phyloP scores from a whole-genome alignment of 2,329 filamentous ascomycete genomes.

The Cladophialophora psammophila region DNA sequence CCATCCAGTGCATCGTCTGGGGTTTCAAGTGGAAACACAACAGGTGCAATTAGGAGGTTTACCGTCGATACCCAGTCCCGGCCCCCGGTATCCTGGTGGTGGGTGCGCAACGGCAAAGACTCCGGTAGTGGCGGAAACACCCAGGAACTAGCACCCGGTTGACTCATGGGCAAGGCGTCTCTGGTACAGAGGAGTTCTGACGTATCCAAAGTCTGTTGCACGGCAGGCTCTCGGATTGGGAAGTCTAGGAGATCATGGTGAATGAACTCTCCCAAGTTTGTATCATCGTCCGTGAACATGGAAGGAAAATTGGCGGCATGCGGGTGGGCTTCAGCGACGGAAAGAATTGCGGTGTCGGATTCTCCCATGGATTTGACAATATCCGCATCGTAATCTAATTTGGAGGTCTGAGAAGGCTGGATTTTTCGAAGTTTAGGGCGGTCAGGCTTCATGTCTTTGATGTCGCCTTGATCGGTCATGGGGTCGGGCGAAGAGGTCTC shows the following conservation, averaged over 20 bases:
- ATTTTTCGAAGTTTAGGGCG: background rate
- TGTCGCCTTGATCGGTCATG: background rate
- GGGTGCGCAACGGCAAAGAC: background rate
- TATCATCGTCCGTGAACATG: background rate
- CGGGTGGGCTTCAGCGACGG: background rate
- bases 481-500: background rate
- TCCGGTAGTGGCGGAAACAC: background rate
- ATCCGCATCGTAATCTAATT: background rate
- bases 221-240: background rate
- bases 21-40: background rate
- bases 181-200: background rate
- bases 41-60: background rate
- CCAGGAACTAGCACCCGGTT: background rate
- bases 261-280: background rate
- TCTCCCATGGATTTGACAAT: background rate
- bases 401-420: background rate
- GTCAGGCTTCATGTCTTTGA: conserved; percentile 4
- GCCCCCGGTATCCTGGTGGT: background rate
- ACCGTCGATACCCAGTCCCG: conserved; percentile 4
- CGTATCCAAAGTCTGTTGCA: background rate
- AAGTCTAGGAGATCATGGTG: conserved; percentile 3
- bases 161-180: background rate
- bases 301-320: background rate
- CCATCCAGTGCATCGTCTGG: conserved; percentile 15
- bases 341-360: background rate